These are phyloP conservation scores for Paraphaeosphaeria minitans DNA, from an alignment of 2,329 filamentous ascomycete genomes.

Conservation along the genomic window DNA sequence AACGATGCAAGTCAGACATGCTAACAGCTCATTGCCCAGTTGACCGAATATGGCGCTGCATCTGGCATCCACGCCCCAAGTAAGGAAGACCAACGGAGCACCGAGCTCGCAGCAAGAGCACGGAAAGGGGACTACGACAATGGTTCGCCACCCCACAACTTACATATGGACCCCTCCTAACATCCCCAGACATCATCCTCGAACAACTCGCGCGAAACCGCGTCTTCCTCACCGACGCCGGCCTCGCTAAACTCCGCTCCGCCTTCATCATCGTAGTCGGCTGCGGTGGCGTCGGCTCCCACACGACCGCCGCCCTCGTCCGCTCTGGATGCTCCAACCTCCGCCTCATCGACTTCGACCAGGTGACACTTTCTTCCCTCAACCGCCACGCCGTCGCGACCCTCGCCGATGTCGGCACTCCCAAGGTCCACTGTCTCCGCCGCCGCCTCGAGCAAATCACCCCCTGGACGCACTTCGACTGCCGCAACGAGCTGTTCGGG, in stretches of 20 bases:
- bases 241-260: conserved; percentile 76
- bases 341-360: conserved; percentile 93
- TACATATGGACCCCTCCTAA: background rate
- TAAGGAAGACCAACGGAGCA: conserved; percentile 63
- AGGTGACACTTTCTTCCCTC: conserved; percentile 90
- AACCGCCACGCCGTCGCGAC: conserved; percentile 97
- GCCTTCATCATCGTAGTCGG: conserved; percentile 90
- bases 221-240: conserved; percentile 84
- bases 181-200: conserved; percentile 73
- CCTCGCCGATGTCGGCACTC: conserved; percentile 86
- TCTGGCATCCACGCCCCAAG: conserved; percentile 48
- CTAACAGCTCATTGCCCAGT: conserved; percentile 49
- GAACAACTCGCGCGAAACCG: conserved; percentile 94
- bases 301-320: conserved; percentile 83
- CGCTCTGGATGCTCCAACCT: conserved; percentile 88
- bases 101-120: conserved; percentile 63
- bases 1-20: background rate
- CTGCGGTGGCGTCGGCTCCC: conserved; percentile 92
- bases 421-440: conserved; percentile 86
- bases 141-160: conserved; percentile 43
- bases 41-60: conserved; percentile 66
- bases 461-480: conserved; percentile 91
- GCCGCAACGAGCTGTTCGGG: conserved; percentile 82
- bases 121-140: conserved; percentile 69
- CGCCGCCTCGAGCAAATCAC: conserved; percentile 82